These are phyloP conservation scores for Cornus controversa DNA, from an alignment of 148 eudicot species.

Conservation along the genomic window DNA sequence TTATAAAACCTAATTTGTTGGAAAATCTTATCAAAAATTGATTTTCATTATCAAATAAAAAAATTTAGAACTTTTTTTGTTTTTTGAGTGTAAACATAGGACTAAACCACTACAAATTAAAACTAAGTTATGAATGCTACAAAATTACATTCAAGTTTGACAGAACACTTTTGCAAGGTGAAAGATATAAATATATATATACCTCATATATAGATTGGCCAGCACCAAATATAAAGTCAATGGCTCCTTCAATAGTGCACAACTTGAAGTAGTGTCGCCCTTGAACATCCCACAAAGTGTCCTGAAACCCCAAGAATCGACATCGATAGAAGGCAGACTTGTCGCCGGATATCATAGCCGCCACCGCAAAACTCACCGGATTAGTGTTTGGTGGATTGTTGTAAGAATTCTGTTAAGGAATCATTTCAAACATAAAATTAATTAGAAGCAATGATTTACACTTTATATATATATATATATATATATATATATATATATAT, in stretches of 20 bases:
- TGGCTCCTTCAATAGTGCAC: slow-evolving; percentile 23
- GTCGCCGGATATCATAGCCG: slow-evolving; percentile 21
- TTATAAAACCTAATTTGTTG: no score
- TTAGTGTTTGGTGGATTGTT: neutral
- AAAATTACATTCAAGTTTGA: no score
- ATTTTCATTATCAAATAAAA: no score
- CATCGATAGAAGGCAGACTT: slow-evolving; percentile 20
- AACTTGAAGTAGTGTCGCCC: slow-evolving; percentile 25
- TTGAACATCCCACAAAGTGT: slow-evolving; percentile 16
- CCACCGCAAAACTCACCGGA: slow-evolving; percentile 7
- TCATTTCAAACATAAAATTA: neutral
- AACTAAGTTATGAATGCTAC: no score
- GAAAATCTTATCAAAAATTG: no score
- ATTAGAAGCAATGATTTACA: neutral
- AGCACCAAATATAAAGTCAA: slow-evolving; percentile 21
- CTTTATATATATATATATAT: neutral
- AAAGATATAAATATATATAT: no score
- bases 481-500: no score
- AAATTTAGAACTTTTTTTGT: no score
- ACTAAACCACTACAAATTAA: no score
- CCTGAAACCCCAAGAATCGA: slow-evolving; percentile 19
- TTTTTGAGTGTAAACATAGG: no score
- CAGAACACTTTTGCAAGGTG: no score
- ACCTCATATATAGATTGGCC: slow-evolving; percentile 19
- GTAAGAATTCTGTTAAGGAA: slow-evolving; percentile 8